Percentiles rank a stretch among this genome's conserved stretches.
These are phyloP conservation scores for Yamadazyma triangularis DNA, from an alignment of 1,139 yeast genomes.

Conservation along the genomic window DNA sequence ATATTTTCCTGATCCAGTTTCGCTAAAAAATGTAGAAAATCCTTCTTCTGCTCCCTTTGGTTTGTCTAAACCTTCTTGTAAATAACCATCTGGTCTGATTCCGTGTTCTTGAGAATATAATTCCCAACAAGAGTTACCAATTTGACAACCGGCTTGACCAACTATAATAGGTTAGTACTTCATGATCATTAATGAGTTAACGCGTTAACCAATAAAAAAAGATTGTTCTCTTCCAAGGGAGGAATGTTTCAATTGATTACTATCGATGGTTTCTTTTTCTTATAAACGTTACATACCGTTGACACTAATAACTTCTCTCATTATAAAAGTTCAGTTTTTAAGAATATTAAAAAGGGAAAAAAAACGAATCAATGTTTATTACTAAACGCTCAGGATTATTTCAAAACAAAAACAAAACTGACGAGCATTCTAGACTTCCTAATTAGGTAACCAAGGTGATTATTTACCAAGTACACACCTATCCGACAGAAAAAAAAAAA, in stretches of 20 bases:
- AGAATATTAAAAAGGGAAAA: neutral
- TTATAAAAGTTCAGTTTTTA: conserved; percentile 58
- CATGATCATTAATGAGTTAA: conserved; percentile 17
- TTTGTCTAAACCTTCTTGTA: conserved; percentile 68
- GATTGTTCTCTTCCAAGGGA: neutral
- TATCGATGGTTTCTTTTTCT: too few relatives aligned
- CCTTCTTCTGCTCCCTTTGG: conserved; percentile 91
- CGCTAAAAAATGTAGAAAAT: conserved; percentile 91
- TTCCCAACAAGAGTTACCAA: conserved; percentile 99
- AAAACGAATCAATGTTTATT: conserved; percentile 9
- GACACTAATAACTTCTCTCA: conserved; percentile 94
- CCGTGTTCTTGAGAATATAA: conserved; percentile 96
- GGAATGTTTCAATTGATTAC: conserved; percentile 1
- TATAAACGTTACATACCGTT: conserved; percentile 64
- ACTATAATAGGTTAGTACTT: conserved; percentile 35
- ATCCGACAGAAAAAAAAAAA: too few relatives aligned
- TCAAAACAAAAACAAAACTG: conserved; percentile 16
- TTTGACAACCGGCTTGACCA: conserved; percentile 94
- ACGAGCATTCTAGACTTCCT: conserved; percentile 15
- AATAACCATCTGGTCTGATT: conserved; percentile 78
- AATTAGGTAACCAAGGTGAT: too few relatives aligned
- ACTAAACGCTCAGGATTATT: conserved; percentile 6
- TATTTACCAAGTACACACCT: too few relatives aligned
- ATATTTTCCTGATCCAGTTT: conserved; percentile 93
- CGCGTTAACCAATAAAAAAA: conserved; percentile 1